Evolutionary conservation across 768 basidiomycete genomes (phyloP).

Genomic region (Guyanaporus albipodus): DNA sequence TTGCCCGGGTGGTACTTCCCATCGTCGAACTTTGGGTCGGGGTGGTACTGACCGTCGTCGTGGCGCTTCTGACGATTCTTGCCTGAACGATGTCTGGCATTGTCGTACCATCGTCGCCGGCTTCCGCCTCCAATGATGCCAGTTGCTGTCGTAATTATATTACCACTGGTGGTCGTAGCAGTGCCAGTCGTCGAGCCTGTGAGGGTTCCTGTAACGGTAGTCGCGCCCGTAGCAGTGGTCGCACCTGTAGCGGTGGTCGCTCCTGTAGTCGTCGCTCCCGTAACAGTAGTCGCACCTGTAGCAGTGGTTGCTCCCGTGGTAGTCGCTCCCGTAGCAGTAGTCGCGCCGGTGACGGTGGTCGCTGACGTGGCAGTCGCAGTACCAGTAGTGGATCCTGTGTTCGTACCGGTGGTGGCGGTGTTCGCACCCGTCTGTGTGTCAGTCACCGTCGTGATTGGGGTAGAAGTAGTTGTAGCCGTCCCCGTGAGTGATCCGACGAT

Average conservation of each 20-base stretch:
- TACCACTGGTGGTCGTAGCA: neutral
- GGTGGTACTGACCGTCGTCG: constrained; percentile 6
- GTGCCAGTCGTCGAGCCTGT: neutral
- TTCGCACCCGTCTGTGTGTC: neutral
- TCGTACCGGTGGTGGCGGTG: neutral
- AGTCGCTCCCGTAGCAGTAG: neutral
- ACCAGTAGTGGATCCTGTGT: neutral
- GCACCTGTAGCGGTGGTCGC: neutral
- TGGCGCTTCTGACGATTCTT: neutral
- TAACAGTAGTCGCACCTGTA: neutral
- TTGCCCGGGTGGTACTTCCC: constrained; percentile 2
- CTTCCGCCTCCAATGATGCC: neutral
- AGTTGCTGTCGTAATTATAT: neutral
- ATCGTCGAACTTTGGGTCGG: constrained; percentile 10
- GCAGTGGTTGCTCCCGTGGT: neutral
- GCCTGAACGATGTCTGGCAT: neutral
- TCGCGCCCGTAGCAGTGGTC: neutral
- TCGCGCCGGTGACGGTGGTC: neutral
- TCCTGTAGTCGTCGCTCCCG: neutral
- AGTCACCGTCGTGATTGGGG: neutral
- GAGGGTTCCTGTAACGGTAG: neutral
- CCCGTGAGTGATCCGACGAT: constrained; percentile 2
- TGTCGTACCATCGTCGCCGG: neutral
- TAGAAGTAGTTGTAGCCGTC: neutral
- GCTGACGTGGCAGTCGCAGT: neutral